phyloP scores from a whole-genome alignment of 2,329 filamentous ascomycete species.

The Colletotrichum sp. region DNA sequence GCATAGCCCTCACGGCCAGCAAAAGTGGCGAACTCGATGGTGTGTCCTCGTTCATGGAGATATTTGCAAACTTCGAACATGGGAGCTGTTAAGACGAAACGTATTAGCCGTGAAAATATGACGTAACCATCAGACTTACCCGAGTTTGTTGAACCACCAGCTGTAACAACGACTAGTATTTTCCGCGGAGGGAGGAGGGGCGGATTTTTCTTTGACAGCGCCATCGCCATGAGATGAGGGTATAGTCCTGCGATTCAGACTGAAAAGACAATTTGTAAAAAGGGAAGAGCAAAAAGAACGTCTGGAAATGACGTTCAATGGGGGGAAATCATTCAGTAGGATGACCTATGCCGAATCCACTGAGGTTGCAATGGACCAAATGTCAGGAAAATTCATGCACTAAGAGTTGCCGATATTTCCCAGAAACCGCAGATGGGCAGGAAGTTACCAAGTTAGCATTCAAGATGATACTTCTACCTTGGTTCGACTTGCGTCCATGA shows the following conservation, averaged over 20 bases:
- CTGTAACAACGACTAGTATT: not conserved
- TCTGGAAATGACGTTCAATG: not conserved
- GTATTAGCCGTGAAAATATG: not conserved
- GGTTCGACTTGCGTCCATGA: not conserved
- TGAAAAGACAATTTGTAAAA: not conserved
- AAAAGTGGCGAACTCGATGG: not conserved
- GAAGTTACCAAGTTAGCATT: not conserved
- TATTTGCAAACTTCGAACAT: slow-evolving; percentile 20
- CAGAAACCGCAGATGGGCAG: not conserved
- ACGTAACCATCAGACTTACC: not conserved
- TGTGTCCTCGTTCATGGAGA: not conserved
- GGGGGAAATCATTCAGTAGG: not conserved
- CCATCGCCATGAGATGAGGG: not conserved
- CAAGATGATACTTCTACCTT: not conserved
- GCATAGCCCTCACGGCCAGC: not conserved
- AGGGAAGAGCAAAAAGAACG: not conserved
- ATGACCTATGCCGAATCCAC: not conserved
- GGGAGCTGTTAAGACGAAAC: slow-evolving; percentile 29
- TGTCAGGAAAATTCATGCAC: not conserved
- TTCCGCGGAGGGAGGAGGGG: not conserved
- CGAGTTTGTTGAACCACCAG: not conserved
- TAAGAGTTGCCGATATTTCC: too few species aligned
- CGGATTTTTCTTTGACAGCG: not conserved
- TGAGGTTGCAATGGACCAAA: not conserved
- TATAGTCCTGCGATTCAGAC: not conserved